Base-by-base conservation (phyloP, 352 stramenopile species). In the Phytophthora pini region DNA sequence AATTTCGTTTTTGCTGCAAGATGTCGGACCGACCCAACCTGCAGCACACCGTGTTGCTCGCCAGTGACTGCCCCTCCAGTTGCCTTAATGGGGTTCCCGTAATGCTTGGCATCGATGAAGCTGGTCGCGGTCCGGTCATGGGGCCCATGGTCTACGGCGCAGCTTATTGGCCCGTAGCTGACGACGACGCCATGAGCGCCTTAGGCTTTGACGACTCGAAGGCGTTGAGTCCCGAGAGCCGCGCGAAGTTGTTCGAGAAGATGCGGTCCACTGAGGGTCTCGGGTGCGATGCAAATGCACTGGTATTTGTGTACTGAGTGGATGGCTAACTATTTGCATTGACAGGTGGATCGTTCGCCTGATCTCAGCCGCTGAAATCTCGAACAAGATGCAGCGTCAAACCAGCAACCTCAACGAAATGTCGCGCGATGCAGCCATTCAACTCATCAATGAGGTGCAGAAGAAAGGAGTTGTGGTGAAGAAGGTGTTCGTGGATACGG, bases 141-240 rank as follows among this genome's bases (percentile, higher is more conserved):
- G 96, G 96, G 12, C 94, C 95, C 10, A 98, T 99, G 94, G 93
- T 97, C 4, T 99, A 98, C 70, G 93, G 86, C 29, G 84, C 87
- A 5, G 93, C 94, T 29, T 98, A 97, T 72, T 98, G 95, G 94
- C 76, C 82, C 15, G 68, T 92, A 39, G 55, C 61, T 50, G 66
- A 85, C 57, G 74, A 91, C 82, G 72, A 81, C 44, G 68, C 69
- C 40, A 97, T 98, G 79, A 76, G 77, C 56, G 80, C 87, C 1
- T 74, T 92, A 56, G 94, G 86, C 47, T 98, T 98, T 57, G 92
- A 98, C 65, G 96, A 99, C 83, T 98, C 95, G 24, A 98, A 99
- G 77, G 86, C 88, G 61, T 60, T 98, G 15, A 93, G 79, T 15
- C 77, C 90, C 27, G 91, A 97, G 60, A 95, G 79, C 49, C 82